A percentile compares a stretch with the other conserved stretches of the same genome.
phyloP scores from a whole-genome alignment of 2,329 filamentous ascomycete species.

The Verticillium zaregamsianum region DNA sequence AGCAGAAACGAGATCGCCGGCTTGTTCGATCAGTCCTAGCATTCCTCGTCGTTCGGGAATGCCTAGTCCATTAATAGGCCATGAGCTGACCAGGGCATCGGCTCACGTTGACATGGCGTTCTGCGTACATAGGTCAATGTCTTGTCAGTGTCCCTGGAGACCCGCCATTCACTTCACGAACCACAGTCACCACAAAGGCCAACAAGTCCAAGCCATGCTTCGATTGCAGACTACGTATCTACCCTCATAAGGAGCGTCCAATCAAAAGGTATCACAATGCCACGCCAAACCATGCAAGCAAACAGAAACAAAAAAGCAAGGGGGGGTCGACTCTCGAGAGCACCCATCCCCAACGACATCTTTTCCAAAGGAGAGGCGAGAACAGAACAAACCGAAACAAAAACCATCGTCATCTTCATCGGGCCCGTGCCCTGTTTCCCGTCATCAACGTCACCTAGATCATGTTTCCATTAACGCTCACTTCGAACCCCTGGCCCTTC shows the following conservation, averaged over 20 bases:
- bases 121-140: no score
- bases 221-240: background rate
- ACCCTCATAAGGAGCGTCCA: background rate
- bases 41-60: no score
- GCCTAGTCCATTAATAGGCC: no score
- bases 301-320: slow-evolving; percentile 5
- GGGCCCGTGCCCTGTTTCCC: background rate
- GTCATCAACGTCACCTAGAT: slow-evolving; percentile 37
- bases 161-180: no score
- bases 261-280: slow-evolving; percentile 1
- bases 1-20: no score
- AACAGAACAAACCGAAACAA: background rate
- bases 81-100: no score
- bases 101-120: no score
- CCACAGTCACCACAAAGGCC: no score
- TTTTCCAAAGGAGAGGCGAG: background rate
- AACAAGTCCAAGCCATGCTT: background rate
- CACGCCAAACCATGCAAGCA: background rate
- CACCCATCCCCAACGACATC: background rate
- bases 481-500: slow-evolving; percentile 78
- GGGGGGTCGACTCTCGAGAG: background rate
- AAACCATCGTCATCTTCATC: background rate
- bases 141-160: no score
- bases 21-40: no score
- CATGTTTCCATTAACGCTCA: slow-evolving; percentile 77